Conservation (phyloP, 129 eudicot genomes). For the Scalesia atractyloides region DNA sequence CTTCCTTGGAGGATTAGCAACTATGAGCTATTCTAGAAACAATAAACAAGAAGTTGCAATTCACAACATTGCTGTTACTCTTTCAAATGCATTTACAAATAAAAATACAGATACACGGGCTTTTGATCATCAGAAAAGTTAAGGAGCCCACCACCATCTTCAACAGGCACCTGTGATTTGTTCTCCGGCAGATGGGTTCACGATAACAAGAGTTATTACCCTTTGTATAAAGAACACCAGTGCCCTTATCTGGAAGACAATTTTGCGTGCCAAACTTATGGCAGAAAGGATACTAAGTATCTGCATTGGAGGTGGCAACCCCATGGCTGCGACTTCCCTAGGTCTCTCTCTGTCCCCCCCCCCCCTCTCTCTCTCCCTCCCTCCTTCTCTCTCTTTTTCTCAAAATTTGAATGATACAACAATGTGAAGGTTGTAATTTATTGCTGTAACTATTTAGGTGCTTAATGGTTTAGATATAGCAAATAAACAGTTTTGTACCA, state of each 20-base stretch:
- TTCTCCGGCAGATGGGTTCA: constrained; percentile 65
- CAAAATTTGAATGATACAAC: background rate
- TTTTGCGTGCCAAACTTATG: constrained; percentile 55
- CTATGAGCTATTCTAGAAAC: constrained; percentile 23
- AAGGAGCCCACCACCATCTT: background rate
- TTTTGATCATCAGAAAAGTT: constrained; percentile 10
- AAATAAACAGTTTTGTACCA: too few relatives aligned
- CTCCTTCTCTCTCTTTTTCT: constrained; percentile 6
- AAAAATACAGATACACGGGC: background rate
- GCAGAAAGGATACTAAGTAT: constrained; percentile 48
- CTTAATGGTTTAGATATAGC: too few relatives aligned
- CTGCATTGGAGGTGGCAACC: constrained; percentile 77
- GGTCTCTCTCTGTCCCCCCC: constrained; percentile 46
- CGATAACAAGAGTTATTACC: constrained; percentile 49
- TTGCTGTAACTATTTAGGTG: too few relatives aligned
- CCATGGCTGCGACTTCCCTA: constrained; percentile 54
- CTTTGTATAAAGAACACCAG: constrained; percentile 52
- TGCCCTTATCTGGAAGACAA: constrained; percentile 51
- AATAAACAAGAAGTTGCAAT: constrained; percentile 1
- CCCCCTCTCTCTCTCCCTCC: too few relatives aligned
- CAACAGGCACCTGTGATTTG: constrained; percentile 41
- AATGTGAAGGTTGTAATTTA: background rate
- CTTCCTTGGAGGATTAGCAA: constrained; percentile 36
- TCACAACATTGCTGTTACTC: background rate
- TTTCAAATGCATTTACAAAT: background rate